These are phyloP conservation scores for Globisporangium alternatum DNA, from an alignment of 352 stramenopile species.

Conservation along the genomic window DNA sequence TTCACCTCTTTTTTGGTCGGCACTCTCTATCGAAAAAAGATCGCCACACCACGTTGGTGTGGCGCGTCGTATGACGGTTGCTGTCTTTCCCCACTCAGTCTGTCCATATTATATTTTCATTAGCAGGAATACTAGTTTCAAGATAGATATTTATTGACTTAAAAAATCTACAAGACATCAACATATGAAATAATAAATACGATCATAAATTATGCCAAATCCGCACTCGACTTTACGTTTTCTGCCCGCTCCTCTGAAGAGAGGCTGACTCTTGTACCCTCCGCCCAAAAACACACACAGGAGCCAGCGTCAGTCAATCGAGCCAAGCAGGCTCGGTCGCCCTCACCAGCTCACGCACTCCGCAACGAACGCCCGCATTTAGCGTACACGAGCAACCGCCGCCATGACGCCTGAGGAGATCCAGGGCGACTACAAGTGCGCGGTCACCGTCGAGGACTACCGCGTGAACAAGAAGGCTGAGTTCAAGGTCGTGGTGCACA, in stretches of 20 bases:
- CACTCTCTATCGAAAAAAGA: neutral
- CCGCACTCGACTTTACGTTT: neutral
- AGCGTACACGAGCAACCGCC: no score
- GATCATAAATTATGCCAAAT: no score
- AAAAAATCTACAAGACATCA: no score
- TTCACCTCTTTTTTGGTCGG: neutral
- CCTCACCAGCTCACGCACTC: neutral
- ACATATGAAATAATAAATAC: no score
- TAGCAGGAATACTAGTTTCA: no score
- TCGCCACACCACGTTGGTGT: neutral
- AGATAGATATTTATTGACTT: no score
- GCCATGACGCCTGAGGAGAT: constrained; percentile 80
- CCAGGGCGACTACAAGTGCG: constrained; percentile 68
- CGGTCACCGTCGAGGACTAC: constrained; percentile 65
- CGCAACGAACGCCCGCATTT: neutral
- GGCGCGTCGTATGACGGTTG: no score
- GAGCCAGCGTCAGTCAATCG: neutral
- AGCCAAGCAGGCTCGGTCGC: neutral
- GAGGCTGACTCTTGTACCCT: neutral
- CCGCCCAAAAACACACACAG: neutral
- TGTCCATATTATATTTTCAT: no score
- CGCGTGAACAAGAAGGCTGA: constrained; percentile 76
- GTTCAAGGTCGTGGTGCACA: constrained; percentile 71
- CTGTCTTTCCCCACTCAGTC: no score
- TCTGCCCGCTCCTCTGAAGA: neutral